Evolutionary conservation across 202 grass and related monocot genomes (phyloP), one percentile per base, ranked within the genome.

Genomic region (Zoysia matrella): DNA sequence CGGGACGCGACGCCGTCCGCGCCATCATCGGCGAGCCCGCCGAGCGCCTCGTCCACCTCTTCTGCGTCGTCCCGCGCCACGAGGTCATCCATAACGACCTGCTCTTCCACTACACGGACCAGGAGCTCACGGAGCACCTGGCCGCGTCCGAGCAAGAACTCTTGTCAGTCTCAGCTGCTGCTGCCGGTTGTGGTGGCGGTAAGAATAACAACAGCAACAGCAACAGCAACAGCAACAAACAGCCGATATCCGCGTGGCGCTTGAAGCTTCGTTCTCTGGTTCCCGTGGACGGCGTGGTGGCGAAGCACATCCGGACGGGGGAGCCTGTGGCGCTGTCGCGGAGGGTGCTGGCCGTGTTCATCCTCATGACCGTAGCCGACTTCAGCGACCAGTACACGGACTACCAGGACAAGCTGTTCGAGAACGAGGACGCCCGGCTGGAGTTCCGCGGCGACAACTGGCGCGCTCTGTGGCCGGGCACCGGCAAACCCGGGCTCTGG

Each of bases 21-120:
- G 65, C 5, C 67, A 60, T 97, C 49, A 60, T 97, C 40, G 95
- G 95, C 0, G 81, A 8, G 4, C 15, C 41, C 0, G 90, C 95
- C 7, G 95, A 97, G 86, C 86, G 90, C 2, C 95, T 97, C 39
- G 80, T 97, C 47, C 90, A 97, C 82, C 92, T 97, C 78, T 97
- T 97, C 82, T 97, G 92, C 85, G 10, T 94, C 48, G 95, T 98
- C 36, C 90, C 95, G 40, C 82, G 90, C 0, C 95, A 98, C 30
- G 22, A 50, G 45, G 60, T 98, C 60, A 86, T 94, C 10, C 88
- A 94, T 60, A 90, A 98, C 18, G 82, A 92, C 55, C 86, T 98
- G 11, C 83, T 86, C 73, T 88, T 91, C 74, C 75, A 75, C 71
- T 98, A 94, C 64, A 52, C 86, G 14, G 92, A 98, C 22, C 55